A percentile compares a stretch with the other conserved stretches of the same genome.
phyloP scores from a whole-genome alignment of 805 yeast genomes.

The Wickerhamiella bombiphila region DNA sequence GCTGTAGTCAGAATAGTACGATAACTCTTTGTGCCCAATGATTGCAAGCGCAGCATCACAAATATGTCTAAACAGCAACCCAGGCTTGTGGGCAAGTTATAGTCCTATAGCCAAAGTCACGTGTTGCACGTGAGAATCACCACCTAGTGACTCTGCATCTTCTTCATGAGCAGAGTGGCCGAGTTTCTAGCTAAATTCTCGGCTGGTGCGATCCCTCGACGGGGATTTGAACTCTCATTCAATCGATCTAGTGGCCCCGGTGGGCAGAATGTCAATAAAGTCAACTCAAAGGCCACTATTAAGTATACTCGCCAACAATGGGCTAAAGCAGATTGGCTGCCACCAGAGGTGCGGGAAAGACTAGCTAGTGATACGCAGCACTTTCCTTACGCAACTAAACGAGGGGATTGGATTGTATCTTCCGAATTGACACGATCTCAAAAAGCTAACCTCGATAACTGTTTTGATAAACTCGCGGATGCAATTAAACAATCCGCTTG shows the following conservation, averaged over 20 bases:
- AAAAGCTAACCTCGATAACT: conserved; percentile 39
- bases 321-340: conserved; percentile 44
- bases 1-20: too few relatives aligned
- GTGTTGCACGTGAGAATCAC: too few relatives aligned
- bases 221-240: conserved; percentile 31
- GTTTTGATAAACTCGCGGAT: conserved; percentile 42
- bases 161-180: too few relatives aligned
- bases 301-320: conserved; percentile 32
- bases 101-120: too few relatives aligned
- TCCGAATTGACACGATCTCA: conserved; percentile 47
- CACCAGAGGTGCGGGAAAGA: conserved; percentile 34
- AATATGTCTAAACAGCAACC: too few relatives aligned
- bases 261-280: conserved; percentile 74
- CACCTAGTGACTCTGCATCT: too few relatives aligned
- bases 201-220: conserved; percentile 29
- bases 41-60: too few relatives aligned
- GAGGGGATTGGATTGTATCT: conserved; percentile 43
- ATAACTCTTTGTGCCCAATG: too few relatives aligned
- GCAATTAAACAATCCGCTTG: conserved; percentile 35
- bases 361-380: conserved; percentile 12
- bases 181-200: too few relatives aligned
- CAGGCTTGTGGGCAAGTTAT: too few relatives aligned
- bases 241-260: conserved; percentile 72
- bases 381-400: conserved; percentile 41
- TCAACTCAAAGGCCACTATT: conserved; percentile 49